Percentiles rank a stretch among this genome's conserved stretches.
Conservation (phyloP, 805 yeast species). For the Monosporozyma yasuniensis region DNA sequence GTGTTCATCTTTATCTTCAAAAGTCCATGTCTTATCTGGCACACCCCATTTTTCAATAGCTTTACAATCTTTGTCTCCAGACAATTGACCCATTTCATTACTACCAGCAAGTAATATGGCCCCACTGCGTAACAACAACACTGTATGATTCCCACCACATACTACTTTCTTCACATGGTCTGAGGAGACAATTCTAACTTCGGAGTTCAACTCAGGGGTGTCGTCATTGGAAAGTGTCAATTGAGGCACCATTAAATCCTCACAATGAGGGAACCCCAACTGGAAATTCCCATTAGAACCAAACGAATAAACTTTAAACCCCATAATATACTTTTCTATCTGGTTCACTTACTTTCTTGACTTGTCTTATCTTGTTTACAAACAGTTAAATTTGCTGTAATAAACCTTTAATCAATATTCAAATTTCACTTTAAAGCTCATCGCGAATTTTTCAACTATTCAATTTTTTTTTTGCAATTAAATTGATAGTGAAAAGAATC, state of each 20-base stretch:
- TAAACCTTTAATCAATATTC: not conserved
- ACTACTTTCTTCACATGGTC: slow-evolving; percentile 37
- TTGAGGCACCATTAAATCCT: slow-evolving; percentile 37
- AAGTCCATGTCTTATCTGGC: not conserved
- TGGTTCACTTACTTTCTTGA: not conserved
- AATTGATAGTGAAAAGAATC: not conserved
- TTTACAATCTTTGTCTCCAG: not conserved
- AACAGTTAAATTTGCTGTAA: no score
- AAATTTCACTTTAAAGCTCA: not conserved
- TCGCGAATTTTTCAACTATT: not conserved
- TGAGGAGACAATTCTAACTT: not conserved
- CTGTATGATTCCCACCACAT: slow-evolving; percentile 85
- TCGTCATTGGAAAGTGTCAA: slow-evolving; percentile 10
- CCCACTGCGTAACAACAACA: slow-evolving; percentile 48
- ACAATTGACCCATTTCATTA: slow-evolving; percentile 44
- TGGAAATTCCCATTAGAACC: slow-evolving; percentile 85
- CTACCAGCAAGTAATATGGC: slow-evolving; percentile 51
- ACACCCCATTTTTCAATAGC: not conserved
- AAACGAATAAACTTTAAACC: slow-evolving; percentile 36
- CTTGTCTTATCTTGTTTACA: not conserved
- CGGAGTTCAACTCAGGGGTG: not conserved
- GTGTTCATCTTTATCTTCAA: slow-evolving; percentile 9
- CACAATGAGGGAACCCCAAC: slow-evolving; percentile 49
- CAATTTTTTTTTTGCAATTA: not conserved
- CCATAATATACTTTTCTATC: not conserved